phyloP scores from a whole-genome alignment of 352 stramenopile genomes.

The Phytopythium sindhum region DNA sequence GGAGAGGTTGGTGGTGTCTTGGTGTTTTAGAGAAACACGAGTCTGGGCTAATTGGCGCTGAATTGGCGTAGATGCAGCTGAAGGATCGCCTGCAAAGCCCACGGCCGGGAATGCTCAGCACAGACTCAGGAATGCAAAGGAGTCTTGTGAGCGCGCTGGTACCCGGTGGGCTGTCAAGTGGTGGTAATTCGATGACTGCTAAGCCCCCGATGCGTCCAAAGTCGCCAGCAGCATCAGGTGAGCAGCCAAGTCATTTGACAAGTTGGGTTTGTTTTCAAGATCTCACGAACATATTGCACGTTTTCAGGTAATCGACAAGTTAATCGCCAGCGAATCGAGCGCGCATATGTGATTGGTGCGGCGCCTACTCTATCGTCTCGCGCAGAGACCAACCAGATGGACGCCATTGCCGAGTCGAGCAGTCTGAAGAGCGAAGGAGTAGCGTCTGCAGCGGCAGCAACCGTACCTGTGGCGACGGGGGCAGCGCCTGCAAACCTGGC shows the following conservation, averaged over 20 bases:
- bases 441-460: background rate
- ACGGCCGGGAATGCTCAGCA: constrained; percentile 17
- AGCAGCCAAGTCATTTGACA: background rate
- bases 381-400: background rate
- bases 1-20: background rate
- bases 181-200: background rate
- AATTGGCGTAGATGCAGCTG: constrained; percentile 27
- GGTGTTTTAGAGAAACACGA: background rate
- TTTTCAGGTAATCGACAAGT: constrained; percentile 23
- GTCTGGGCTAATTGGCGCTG: background rate
- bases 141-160: background rate
- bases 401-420: background rate
- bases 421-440: constrained; percentile 18
- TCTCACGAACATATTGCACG: background rate
- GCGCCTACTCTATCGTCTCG: background rate
- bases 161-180: background rate
- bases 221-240: constrained; percentile 21
- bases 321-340: constrained; percentile 37
- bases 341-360: constrained; percentile 14
- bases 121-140: background rate
- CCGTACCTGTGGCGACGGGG: background rate
- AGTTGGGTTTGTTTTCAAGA: background rate
- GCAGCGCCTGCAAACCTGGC: background rate
- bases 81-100: constrained; percentile 43
- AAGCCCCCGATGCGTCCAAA: constrained; percentile 43